Conservation (phyloP, 108 stramenopile genomes). For the Nitzschia inconspicua region DNA sequence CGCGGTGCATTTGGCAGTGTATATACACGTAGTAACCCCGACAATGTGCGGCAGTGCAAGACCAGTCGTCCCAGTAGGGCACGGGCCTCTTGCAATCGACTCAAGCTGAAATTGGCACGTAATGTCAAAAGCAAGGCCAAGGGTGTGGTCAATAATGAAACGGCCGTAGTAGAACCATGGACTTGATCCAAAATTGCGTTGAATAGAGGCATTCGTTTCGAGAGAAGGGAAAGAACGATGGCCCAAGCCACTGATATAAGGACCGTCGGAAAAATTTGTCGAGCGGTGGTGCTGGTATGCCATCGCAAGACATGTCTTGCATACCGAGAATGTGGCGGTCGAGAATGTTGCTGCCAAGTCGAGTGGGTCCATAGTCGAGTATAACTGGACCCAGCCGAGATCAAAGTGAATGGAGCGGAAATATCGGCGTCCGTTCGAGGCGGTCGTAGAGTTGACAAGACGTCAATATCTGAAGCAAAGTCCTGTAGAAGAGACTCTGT, state of each 20-base stretch:
- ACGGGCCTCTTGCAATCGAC: conserved; percentile 25
- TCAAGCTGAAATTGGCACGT: conserved; percentile 26
- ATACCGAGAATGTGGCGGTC: conserved; percentile 26
- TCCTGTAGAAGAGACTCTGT: no score
- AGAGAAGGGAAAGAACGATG: conserved; percentile 8
- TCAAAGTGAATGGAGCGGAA: no score
- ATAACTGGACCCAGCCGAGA: conserved; percentile 30
- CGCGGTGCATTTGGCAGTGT: conserved; percentile 11
- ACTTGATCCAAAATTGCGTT: background rate
- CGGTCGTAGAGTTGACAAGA: no score
- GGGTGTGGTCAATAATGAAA: conserved; percentile 27
- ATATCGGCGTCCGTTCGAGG: no score
- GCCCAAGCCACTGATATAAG: conserved; percentile 21
- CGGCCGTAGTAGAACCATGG: conserved; percentile 1
- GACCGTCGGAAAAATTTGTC: conserved; percentile 29
- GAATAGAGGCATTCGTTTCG: background rate
- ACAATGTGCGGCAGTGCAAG: conserved; percentile 12
- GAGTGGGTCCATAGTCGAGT: conserved; percentile 25
- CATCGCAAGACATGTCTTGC: conserved; percentile 23
- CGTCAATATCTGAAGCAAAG: no score
- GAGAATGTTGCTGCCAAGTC: conserved; percentile 27
- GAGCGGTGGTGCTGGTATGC: conserved; percentile 22
- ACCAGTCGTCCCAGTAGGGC: conserved; percentile 22
- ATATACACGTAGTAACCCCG: conserved; percentile 18
- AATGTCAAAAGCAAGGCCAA: conserved; percentile 34